These are phyloP conservation scores for Scheffersomyces segobiensis DNA, from an alignment of 1,139 yeast genomes.

Conservation along the genomic window DNA sequence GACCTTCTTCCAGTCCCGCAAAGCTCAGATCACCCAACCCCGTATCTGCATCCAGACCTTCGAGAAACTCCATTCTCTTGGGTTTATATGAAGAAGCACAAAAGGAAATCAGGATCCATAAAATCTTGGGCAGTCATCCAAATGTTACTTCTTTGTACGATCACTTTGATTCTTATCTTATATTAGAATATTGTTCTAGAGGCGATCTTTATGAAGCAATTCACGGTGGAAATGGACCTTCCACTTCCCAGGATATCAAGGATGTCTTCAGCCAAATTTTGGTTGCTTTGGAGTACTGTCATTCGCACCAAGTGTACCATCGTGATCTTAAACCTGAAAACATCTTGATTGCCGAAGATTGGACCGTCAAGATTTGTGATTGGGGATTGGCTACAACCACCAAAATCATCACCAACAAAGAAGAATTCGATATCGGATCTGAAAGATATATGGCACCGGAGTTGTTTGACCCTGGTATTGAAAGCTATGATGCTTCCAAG, in stretches of 20 bases:
- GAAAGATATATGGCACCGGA: constrained; percentile 99
- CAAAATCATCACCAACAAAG: constrained; percentile 46
- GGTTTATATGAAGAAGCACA: constrained; percentile 63
- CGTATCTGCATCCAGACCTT: constrained; percentile 6
- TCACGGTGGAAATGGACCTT: constrained; percentile 77
- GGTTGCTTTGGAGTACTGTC: constrained; percentile 78
- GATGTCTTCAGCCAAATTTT: constrained; percentile 77
- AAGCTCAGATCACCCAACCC: constrained; percentile 24
- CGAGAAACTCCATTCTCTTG: constrained; percentile 28
- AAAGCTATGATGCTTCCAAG: constrained; percentile 77
- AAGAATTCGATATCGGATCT: constrained; percentile 88
- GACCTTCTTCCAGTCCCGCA: constrained; percentile 42
- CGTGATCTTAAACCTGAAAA: constrained; percentile 92
- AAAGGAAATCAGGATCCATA: constrained; percentile 77
- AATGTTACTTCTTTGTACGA: constrained; percentile 71
- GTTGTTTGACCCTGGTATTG: constrained; percentile 61
- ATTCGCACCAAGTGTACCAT: constrained; percentile 71
- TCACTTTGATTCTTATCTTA: constrained; percentile 75
- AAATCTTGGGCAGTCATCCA: constrained; percentile 63
- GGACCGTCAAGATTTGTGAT: constrained; percentile 82
- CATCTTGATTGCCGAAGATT: constrained; percentile 74
- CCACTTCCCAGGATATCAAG: constrained; percentile 70
- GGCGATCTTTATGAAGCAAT: constrained; percentile 96
- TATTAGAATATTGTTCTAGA: constrained; percentile 83
- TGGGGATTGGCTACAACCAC: constrained; percentile 88